A percentile compares a stretch with the other conserved stretches of the same genome.
phyloP scores from a whole-genome alignment of 495 filamentous ascomycete species.

The Penicillium parvum region DNA sequence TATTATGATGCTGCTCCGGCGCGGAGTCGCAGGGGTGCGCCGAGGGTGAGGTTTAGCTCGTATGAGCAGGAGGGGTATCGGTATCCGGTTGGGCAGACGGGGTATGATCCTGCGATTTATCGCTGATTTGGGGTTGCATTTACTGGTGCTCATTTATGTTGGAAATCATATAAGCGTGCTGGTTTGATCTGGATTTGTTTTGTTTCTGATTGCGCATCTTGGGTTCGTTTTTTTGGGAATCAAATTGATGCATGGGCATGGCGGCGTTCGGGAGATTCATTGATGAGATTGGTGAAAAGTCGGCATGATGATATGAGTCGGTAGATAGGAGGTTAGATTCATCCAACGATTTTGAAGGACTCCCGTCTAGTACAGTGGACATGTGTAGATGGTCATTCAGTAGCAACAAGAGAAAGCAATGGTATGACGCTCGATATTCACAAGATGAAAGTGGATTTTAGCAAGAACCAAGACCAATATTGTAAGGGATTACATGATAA shows the following conservation, averaged over 20 bases:
- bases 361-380: conserved; percentile 8
- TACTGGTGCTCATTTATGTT: background rate
- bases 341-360: conserved; percentile 6
- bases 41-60: conserved; percentile 17
- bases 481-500: conserved; percentile 73
- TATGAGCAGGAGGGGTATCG: conserved; percentile 22
- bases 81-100: conserved; percentile 23
- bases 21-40: conserved; percentile 8
- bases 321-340: conserved; percentile 16
- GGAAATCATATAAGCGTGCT: background rate
- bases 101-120: conserved; percentile 36
- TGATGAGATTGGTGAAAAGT: conserved; percentile 3
- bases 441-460: conserved; percentile 20
- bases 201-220: background rate
- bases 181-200: background rate
- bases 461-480: conserved; percentile 13
- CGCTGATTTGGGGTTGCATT: conserved; percentile 20
- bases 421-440: conserved; percentile 24
- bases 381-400: conserved; percentile 17
- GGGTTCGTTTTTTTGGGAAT: background rate
- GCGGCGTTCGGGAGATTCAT: background rate
- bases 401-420: conserved; percentile 12
- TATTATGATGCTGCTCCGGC: conserved; percentile 27
- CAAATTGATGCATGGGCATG: conserved; percentile 1
- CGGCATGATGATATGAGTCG: too few species aligned